Evolutionary conservation across 768 basidiomycete species (phyloP), one percentile per base, ranked within the genome.

Genomic region (Pulveroboletus sp.): DNA sequence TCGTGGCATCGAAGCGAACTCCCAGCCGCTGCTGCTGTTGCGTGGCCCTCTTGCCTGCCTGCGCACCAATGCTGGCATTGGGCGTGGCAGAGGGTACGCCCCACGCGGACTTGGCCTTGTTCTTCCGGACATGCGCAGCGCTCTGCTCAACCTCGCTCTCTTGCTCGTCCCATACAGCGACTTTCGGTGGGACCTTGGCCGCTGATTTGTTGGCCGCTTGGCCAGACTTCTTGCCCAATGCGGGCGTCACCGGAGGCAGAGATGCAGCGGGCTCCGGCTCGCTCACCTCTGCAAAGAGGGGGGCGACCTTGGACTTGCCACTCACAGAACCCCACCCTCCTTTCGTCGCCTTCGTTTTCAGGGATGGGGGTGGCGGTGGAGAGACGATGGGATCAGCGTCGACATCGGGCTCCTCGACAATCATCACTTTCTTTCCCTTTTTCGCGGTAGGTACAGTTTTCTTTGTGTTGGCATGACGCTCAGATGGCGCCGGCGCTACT

Each of bases 341-440:
- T 44, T 58, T 65, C 38, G 45, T 46, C n/a, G 39, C 37, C 51
- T 52, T 55, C 0, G 57, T 7, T 12, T 54, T 62, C 35, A 47
- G 11, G 15, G 54, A 39, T 7, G 55, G 39, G 5, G 62, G 45
- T 8, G 61, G 43, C 3, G 58, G 35, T 7, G 14, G 35, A 35
- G 59, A 21, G 9, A 53, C 28, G 27, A 60, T 60, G 0, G 56
- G 58, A 28, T 62, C 65, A 10, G 57, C 61, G 6, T 67, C 65
- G 5, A 56, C 56, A 11, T 69, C 67, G 0, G 53, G 50, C 28
- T 69, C 65, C 45, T 67, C 67, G 17, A 41, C 47, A 9, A 67
- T 58, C 15, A 50, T 67, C 46, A 67, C 65, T 18, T 35, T 52
- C 50, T 62, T 66, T 15, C 61, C 56, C 47, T 60, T 65, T 47